Evolutionary conservation across 805 yeast genomes (phyloP), one percentile per base, ranked within the genome.

Genomic region (Wickerhamiella shivajii): DNA sequence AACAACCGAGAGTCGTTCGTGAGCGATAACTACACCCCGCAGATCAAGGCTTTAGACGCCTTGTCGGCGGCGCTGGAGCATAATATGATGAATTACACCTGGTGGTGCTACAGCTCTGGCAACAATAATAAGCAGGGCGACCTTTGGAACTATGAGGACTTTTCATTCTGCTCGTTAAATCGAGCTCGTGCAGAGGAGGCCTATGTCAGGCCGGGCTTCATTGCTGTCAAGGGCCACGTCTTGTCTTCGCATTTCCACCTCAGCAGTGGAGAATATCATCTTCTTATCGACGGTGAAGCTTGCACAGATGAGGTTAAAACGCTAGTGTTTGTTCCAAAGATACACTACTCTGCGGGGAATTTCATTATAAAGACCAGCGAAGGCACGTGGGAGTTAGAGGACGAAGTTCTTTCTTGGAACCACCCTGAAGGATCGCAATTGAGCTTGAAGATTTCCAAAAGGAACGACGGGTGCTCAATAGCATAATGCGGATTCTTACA

Each of bases 71-170:
- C 90, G 0, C 53, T 85, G 30, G 96, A 85, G 50, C 75, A 74
- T 2, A 63, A 69, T 38, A 67, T 68, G 31, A 54, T 83, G 50
- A 69, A 77, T 26, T 83, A 74, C 50, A 77, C 93, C 6, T 70
- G 71, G 47, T 85, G 96, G 96, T 71, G 80, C 45, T 85, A 84
- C 52, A 68, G 77, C 23, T 61, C 74, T 4, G 57, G 60, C 22
- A 84, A 83, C 49, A 57, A 69, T 25, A 93, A 84, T 53, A 59
- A 68, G 47, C 71, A 79, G 77, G 96, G 96, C 1, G 96, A 85
- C 50, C 54, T 66, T 18, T 85, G 95, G 93, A 85, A 85, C 49
- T 70, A 78, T 43, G 96, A 85, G 50, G 96, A 85, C 52, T 78
- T 85, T 47, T 78, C 93, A 1, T 68, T 85, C 38, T 81, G 76